phyloP scores from a whole-genome alignment of 305 asterid species.

The Fraxinus sp. region DNA sequence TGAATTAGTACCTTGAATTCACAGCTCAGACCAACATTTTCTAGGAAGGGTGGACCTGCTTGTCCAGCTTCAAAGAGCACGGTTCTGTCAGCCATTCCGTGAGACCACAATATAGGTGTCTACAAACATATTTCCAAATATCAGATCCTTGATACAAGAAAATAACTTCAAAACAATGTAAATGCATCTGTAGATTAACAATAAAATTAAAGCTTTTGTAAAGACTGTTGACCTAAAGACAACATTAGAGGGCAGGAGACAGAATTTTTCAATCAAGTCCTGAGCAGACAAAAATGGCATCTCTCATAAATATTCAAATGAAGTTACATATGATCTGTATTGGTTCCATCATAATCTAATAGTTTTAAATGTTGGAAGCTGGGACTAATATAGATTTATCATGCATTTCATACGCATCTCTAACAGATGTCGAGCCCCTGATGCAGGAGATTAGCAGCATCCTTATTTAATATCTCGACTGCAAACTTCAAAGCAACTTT shows the following conservation, averaged over 20 bases:
- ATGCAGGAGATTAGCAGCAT: constrained; percentile 1
- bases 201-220: neutral
- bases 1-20: constrained; percentile 74
- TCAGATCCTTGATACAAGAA: constrained; percentile 13
- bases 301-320: neutral
- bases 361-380: neutral
- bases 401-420: neutral
- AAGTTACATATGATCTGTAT: neutral
- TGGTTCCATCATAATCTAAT: neutral
- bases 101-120: constrained; percentile 91
- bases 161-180: constrained; percentile 9
- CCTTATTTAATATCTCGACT: neutral
- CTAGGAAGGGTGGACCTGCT: constrained; percentile 87
- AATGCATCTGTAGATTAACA: constrained; percentile 1
- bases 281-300: neutral
- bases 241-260: neutral
- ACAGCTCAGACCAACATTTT: constrained; percentile 66
- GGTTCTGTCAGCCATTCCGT: constrained; percentile 75
- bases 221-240: neutral
- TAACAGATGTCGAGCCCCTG: neutral
- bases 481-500: neutral
- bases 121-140: constrained; percentile 28
- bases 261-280: neutral
- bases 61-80: constrained; percentile 95
- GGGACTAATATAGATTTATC: neutral